Evolutionary conservation across 2,329 filamentous ascomycete genomes (phyloP), one percentile per base, ranked within the genome.

Genomic region (Phialemoniopsis sp.): DNA sequence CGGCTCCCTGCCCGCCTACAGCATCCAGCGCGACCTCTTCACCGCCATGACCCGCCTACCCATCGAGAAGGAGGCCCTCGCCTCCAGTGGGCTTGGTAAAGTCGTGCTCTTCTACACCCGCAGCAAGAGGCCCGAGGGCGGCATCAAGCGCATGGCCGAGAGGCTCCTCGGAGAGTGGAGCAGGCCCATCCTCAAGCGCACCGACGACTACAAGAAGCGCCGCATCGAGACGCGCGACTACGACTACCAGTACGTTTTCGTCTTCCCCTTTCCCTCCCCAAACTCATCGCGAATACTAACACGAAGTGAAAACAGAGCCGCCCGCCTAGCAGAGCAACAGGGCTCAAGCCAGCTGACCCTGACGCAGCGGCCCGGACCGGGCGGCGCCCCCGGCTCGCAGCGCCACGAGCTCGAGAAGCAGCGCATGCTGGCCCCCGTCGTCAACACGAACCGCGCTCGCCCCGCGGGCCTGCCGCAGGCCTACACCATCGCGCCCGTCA

Each of bases 21-120:
- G 93, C 58, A 97, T 98, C 50, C 93, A 98, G 67, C 88, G 90
- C 45, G 90, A 97, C 59, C 79, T 98, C 32, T 93, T 98, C 60
- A 78, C 79, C 18, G 85, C 88, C 17, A 73, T 98, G 29, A 78
- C 76, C 14, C 83, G 81, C 53, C 75, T 97, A 5, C 89, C 89
- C 6, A 89, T 97, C 49, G 87, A 89, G 58, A 96, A 96, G 58
- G 93, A 97, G 53, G 78, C 85, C 2, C 75, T 98, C 13, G 76
- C 94, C 16, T 90, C 89, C 48, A 95, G 88, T 52, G 90, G 91
- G 15, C 93, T 98, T 48, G 93, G 93, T 57, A 96, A 96, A 62
- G 89, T 98, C 35, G 85, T 96, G 38, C 79, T 95, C 46, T 98
- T 96, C 68, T 98, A 98, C 67, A 96, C 90, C 37, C 90, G 90